Base-by-base conservation (phyloP, 2,329 filamentous ascomycete species). In the Fusarium sp. region DNA sequence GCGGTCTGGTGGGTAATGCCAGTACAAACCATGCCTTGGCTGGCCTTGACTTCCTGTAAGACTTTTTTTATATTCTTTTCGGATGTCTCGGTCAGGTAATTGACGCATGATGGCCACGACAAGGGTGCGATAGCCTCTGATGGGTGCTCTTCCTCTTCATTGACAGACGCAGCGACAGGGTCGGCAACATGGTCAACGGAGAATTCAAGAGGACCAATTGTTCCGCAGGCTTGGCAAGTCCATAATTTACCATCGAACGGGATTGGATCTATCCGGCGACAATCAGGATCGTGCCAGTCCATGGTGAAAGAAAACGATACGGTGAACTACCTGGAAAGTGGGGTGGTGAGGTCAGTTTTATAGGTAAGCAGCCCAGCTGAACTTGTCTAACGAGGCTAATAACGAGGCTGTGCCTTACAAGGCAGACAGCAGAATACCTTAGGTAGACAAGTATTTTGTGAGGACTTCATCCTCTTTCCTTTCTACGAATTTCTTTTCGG, bases 251-350 rank as follows among this genome's bases (percentile, higher is more conserved):
- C 39, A 4, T 49, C 54, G 25, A 65, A 49, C 39, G 54, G 48
- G 19, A 65, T 28, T 6, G 54, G 54, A 14, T 65, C 62, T n/a
- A 65, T 59, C 37, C 46, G 43, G 23, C 61, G 54, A 11, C 61
- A 65, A 10, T 48, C 6, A 8, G 61, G 37, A 16, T 65, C 61
- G 41, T 65, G 61, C 62, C 62, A 65, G 13, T 65, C 62, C 61
- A 65, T 65, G 7, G 23, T n/a, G 23, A 28, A 28, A 28, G 28
- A 28, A 28, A 28, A 28, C 11, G 28, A 28, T 28, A 28, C 28
- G 28, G 28, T 28, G 28, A 28, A 28, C 11, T 28, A 28, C 28
- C 28, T 28, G 6, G 48, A 19, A 62, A 50, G 51, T 41, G 58
- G 58, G 61, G 58, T 63, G 48, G 49, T 63, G 48, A 34, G 31